These are phyloP conservation scores for Aspergillus ochraceoroseus DNA, from an alignment of 2,329 filamentous ascomycete genomes.

Conservation along the genomic window DNA sequence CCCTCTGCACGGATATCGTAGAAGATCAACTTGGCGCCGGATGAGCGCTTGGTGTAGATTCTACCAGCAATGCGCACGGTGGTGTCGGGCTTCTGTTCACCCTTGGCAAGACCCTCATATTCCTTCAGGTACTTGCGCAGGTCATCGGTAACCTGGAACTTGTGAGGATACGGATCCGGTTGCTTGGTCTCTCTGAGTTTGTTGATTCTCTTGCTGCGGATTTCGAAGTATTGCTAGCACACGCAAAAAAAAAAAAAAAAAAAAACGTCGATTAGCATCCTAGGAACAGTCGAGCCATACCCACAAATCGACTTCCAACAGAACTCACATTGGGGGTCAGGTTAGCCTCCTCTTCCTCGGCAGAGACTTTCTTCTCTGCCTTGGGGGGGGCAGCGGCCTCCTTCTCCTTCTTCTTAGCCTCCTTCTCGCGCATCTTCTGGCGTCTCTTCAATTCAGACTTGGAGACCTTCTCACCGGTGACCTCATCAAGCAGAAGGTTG, in stretches of 20 bases:
- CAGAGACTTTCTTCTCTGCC: slow-evolving; percentile 56
- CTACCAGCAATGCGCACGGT: slow-evolving; percentile 73
- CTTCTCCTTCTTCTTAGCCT: slow-evolving; percentile 84
- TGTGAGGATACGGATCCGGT: slow-evolving; percentile 87
- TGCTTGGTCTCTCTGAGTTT: slow-evolving; percentile 67
- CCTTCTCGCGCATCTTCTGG: slow-evolving; percentile 82
- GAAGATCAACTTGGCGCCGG: slow-evolving; percentile 82
- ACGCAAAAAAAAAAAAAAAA: slow-evolving; percentile 11
- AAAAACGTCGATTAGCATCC: slow-evolving; percentile 13
- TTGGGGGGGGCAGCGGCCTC: slow-evolving; percentile 62
- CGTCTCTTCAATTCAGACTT: slow-evolving; percentile 92
- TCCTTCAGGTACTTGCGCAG: slow-evolving; percentile 73
- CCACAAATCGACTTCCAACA: not conserved
- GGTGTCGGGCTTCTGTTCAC: slow-evolving; percentile 72
- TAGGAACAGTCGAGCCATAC: not conserved
- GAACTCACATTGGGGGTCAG: slow-evolving; percentile 64
- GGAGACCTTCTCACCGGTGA: slow-evolving; percentile 81
- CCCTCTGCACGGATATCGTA: slow-evolving; percentile 78
- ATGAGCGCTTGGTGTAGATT: slow-evolving; percentile 80
- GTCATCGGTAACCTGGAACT: slow-evolving; percentile 82
- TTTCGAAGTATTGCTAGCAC: slow-evolving; percentile 96
- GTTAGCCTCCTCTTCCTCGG: slow-evolving; percentile 64
- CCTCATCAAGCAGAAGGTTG: slow-evolving; percentile 82
- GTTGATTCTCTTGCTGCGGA: slow-evolving; percentile 77
- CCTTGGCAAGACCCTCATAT: slow-evolving; percentile 74